phyloP scores from a whole-genome alignment of 805 yeast species.

The Suhomyces canberraensis region DNA sequence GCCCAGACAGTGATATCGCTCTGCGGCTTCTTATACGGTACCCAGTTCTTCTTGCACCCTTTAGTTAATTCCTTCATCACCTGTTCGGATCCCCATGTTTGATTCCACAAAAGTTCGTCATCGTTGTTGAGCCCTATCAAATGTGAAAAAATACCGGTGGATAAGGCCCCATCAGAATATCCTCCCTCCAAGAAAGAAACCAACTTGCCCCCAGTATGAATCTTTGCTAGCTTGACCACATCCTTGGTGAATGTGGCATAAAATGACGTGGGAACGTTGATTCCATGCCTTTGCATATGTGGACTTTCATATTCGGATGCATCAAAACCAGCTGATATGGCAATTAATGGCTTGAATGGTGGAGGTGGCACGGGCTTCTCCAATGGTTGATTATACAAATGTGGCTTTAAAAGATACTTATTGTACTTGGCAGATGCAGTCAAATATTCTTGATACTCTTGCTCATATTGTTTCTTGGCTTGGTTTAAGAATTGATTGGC shows the following conservation, averaged over 20 bases:
- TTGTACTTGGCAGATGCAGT: slow-evolving; percentile 25
- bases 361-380: slow-evolving; percentile 34
- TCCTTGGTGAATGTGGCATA: slow-evolving; percentile 71
- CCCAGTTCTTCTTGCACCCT: slow-evolving; percentile 70
- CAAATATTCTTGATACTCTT: slow-evolving; percentile 27
- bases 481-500: slow-evolving; percentile 62
- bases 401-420: slow-evolving; percentile 31
- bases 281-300: slow-evolving; percentile 83
- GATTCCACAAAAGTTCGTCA: slow-evolving; percentile 48
- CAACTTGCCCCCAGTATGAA: slow-evolving; percentile 57
- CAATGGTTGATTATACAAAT: slow-evolving; percentile 24
- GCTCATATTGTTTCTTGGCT: slow-evolving; percentile 45
- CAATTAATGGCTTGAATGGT: slow-evolving; percentile 48
- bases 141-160: slow-evolving; percentile 78
- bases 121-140: slow-evolving; percentile 62
- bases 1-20: slow-evolving; percentile 58
- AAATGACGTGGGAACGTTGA: slow-evolving; percentile 78
- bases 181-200: slow-evolving; percentile 82
- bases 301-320: slow-evolving; percentile 79
- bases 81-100: slow-evolving; percentile 60
- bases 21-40: slow-evolving; percentile 51
- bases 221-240: slow-evolving; percentile 63
- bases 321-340: slow-evolving; percentile 86
- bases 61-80: slow-evolving; percentile 62
- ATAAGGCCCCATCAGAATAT: slow-evolving; percentile 75